Evolutionary conservation across 129 eudicot species (phyloP).

Genomic region (Artemisia argyi): DNA sequence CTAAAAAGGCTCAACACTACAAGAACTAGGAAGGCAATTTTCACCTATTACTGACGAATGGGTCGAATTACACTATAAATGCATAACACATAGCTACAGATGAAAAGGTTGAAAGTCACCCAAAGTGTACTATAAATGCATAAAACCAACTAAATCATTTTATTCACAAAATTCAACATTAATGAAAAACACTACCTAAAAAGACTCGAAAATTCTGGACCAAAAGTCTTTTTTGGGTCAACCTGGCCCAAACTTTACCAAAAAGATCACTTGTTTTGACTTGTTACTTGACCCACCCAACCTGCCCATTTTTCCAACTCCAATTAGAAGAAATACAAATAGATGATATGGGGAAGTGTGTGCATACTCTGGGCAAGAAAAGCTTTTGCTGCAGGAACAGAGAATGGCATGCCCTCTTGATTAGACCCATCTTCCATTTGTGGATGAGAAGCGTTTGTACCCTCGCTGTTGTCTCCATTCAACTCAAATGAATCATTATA

Average conservation of each 20-base stretch:
- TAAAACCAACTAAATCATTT: not conserved
- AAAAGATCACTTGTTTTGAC: not conserved
- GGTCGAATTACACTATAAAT: not conserved
- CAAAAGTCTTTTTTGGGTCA: not conserved
- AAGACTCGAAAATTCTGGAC: not conserved
- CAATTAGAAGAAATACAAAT: not conserved
- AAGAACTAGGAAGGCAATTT: not conserved
- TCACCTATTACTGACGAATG: slow-evolving; percentile 11
- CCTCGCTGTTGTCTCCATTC: not conserved
- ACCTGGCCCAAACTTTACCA: not conserved
- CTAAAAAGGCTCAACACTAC: too few relatives aligned
- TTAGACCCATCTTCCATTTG: slow-evolving; percentile 12
- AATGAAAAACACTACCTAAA: not conserved
- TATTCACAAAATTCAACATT: not conserved
- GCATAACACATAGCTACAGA: not conserved
- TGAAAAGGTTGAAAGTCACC: not conserved
- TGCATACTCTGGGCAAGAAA: slow-evolving; percentile 60
- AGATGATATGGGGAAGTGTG: not conserved
- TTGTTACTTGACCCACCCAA: not conserved
- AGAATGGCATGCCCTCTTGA: slow-evolving; percentile 29
- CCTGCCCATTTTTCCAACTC: slow-evolving; percentile 10
- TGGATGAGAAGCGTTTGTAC: not conserved
- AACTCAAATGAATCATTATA: not conserved
- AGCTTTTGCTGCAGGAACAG: slow-evolving; percentile 52
- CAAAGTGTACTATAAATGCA: not conserved